A percentile compares a stretch with the other conserved stretches of the same genome.
These are phyloP conservation scores for Rhododendron simsii DNA, from an alignment of 148 eudicot genomes.

Conservation along the genomic window DNA sequence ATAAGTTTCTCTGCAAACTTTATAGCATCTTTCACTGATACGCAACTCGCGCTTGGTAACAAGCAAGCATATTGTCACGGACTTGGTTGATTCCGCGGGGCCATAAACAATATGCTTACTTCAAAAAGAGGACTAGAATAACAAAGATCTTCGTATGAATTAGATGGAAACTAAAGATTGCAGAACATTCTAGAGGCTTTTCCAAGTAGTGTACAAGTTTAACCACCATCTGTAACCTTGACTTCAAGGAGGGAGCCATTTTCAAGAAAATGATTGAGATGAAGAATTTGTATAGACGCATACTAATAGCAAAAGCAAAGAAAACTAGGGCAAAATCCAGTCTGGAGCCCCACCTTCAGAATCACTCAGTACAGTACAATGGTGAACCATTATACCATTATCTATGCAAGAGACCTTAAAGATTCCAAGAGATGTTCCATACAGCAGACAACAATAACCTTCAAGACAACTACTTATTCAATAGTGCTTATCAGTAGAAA, in stretches of 20 bases:
- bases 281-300: neutral
- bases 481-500: neutral
- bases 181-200: neutral
- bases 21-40: neutral
- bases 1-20: neutral
- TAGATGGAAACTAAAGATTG: neutral
- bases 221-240: neutral
- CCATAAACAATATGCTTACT: neutral
- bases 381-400: neutral
- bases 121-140: neutral
- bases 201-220: neutral
- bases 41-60: neutral
- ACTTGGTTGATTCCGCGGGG: neutral
- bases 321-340: neutral
- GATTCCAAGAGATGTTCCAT: neutral
- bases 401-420: neutral
- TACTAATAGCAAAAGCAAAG: neutral
- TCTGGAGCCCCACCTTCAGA: neutral
- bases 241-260: neutral
- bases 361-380: neutral
- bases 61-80: neutral
- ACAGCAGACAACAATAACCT: neutral
- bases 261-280: neutral
- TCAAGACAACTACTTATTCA: neutral
- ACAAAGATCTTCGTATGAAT: neutral